Base-by-base conservation (phyloP, 108 stramenopile species). In the Cyclotella sp. region DNA sequence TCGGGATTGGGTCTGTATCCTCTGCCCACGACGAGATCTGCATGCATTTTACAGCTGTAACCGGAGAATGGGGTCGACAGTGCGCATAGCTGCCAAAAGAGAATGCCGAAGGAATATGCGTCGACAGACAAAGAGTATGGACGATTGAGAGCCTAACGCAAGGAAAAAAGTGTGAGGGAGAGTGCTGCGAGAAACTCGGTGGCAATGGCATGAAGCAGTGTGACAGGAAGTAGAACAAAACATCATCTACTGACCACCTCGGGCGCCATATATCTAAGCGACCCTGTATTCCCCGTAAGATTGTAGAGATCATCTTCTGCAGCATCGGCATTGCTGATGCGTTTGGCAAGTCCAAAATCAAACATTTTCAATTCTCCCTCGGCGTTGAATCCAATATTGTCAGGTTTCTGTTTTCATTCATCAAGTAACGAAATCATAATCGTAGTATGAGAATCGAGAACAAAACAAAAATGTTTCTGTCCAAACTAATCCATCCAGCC, bases 51-150 rank as follows among this genome's bases (percentile, higher is more conserved):
- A 21, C 86, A 85, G n/a, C 77, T 75, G 47, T 85, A 88, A 22
- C 89, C 90, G 0, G 89, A 83, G 72, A 87, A 95, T 0, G 95
- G 95, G 14, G 88, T 89, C 40, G 89, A 86, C 28, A 95, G 70
- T 9, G 95, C 88, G 60, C 95, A 95, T 39, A 93, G 80, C 61
- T 95, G 95, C 90, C 90, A 93, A 28, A 93, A 91, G n/a, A 95
- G 73, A 26, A 95, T 85, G 3, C 92, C 95, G 79, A 95, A 95
- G 27, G 87, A 88, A 71, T 93, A 95, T 13, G 90, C 68, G 73
- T 95, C 95, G 0, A 92, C 95, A 6, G 84, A 78, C 18, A 88
- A 80, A 51, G 88, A 79, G 81, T 95, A 95, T 30, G 92, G 89
- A 34, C 77, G 70, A 34, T 88, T 86, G 30, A 88, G 40, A 0